Base-by-base conservation (phyloP, 2,329 filamentous ascomycete genomes). In the Colletotrichum tropicale region DNA sequence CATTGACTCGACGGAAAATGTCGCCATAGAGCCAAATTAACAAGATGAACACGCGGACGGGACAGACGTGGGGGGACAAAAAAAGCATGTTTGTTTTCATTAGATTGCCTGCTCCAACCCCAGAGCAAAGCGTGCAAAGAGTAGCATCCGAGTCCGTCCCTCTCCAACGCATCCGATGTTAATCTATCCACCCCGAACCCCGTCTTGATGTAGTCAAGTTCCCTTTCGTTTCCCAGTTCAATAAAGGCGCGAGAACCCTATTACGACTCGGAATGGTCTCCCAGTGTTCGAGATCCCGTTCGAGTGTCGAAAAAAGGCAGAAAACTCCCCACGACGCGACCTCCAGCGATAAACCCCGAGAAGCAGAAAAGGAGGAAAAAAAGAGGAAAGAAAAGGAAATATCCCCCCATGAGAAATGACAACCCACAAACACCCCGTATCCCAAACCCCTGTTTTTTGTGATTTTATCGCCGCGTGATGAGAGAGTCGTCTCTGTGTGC, bases 381-480 rank as follows among this genome's bases (percentile, higher is more conserved):
- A 58, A 55, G 13, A 24, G 52, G n/a, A 38, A 66, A 73, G 15
- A 32, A 38, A 56, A 32, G 38, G 21, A 74, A 71, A 60, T 15
- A 36, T 56, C 30, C 30, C 15, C 58, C 66, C 64, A 38, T 48
- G 32, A 70, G 24, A 48, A 60, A 67, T 24, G 28, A 61, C 18
- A 55, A 28, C 30, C 71, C 58, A 52, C 18, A 70, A 76, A 75
- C 65, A 75, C 74, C 74, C 71, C 71, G 32, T 28, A 66, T 32
- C 71, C 71, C 66, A 66, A 66, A 48, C 58, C 74, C 74, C 71
- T 71, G 52, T 70, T 74, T 76, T 61, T 76, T 76, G 60, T 76
- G 71, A 56, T 76, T 75, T 76, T 76, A 30, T 76, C 66, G 74
- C 66, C 71, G 30, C 75, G 56, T 76, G 62, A 76, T 56, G 32